Conservation (phyloP, 768 basidiomycete genomes). For the Harrya chromipes region DNA sequence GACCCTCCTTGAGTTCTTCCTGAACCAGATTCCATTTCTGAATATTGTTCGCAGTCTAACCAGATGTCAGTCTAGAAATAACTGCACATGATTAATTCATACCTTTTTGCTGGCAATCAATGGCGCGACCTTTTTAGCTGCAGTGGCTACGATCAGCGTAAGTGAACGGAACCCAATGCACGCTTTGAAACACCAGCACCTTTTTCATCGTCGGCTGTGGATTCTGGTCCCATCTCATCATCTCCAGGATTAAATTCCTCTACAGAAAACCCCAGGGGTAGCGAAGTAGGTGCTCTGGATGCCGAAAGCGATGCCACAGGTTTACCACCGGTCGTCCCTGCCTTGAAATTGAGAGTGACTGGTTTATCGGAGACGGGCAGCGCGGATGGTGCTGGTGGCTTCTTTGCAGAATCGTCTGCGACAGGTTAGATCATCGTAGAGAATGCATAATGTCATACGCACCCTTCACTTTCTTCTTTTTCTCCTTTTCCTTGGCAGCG, state of each 20-base stretch:
- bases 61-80: conserved; percentile 1
- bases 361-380: conserved; percentile 79
- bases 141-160: conserved; percentile 33
- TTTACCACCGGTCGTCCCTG: conserved; percentile 24
- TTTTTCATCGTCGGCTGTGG: conserved; percentile 47
- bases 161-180: conserved; percentile 3
- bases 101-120: conserved; percentile 87
- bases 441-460: neutral
- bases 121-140: conserved; percentile 74
- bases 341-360: conserved; percentile 73
- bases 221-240: conserved; percentile 43
- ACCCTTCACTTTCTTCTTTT: conserved; percentile 58
- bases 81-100: conserved; percentile 4
- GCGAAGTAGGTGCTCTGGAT: conserved; percentile 37
- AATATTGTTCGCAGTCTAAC: conserved; percentile 84
- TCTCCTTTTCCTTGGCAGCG: conserved; percentile 59
- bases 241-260: conserved; percentile 50
- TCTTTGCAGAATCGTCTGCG: conserved; percentile 35
- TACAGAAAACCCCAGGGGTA: conserved; percentile 63
- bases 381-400: conserved; percentile 55
- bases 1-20: conserved; percentile 67
- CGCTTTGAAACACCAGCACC: conserved; percentile 12
- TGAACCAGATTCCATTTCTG: conserved; percentile 97
- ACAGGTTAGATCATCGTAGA: conserved; percentile 8
- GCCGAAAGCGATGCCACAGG: conserved; percentile 17